Percentiles rank a stretch among this genome's conserved stretches.
These are phyloP conservation scores for Leccinellum rugosiceps DNA, from an alignment of 768 basidiomycete species.

Conservation along the genomic window DNA sequence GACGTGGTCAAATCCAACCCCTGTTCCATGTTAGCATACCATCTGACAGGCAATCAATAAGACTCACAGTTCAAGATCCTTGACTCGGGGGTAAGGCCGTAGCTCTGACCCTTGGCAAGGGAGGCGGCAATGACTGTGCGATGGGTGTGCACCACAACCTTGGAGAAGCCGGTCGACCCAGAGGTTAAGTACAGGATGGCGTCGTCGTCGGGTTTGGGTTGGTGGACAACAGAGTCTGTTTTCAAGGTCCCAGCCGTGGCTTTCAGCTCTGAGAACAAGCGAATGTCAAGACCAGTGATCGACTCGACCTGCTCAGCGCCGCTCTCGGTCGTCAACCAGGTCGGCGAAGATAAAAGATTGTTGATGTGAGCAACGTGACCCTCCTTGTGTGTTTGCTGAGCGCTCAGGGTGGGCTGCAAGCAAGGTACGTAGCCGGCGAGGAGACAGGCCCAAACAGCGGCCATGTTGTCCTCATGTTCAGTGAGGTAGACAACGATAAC, in stretches of 20 bases:
- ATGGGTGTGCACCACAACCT: not conserved
- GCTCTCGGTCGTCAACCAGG: conserved; percentile 28
- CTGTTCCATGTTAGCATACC: not conserved
- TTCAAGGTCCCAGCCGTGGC: conserved; percentile 14
- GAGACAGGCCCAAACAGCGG: conserved; percentile 30
- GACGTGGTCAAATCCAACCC: conserved; percentile 42
- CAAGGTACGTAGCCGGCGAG: conserved; percentile 31
- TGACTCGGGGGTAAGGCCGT: not conserved
- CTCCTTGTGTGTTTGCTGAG: conserved; percentile 31
- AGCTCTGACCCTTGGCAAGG: not conserved
- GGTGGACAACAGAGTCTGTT: conserved; percentile 5
- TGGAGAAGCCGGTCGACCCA: not conserved
- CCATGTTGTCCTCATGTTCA: conserved; percentile 34
- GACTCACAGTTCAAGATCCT: conserved; percentile 31
- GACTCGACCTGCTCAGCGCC: conserved; percentile 26
- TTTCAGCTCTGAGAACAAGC: conserved; percentile 23
- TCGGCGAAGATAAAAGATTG: conserved; percentile 26
- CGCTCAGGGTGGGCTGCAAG: conserved; percentile 32
- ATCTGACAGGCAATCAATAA: not conserved
- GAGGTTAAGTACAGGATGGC: not conserved
- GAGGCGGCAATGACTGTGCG: not conserved
- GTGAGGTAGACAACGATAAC: conserved; percentile 28
- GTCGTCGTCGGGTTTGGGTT: not conserved
- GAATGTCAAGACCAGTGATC: conserved; percentile 24
- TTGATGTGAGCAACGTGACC: conserved; percentile 29